These are phyloP conservation scores for Phellopilus nigrolimitatus DNA, from an alignment of 1,284 basidiomycete species.

Conservation along the genomic window DNA sequence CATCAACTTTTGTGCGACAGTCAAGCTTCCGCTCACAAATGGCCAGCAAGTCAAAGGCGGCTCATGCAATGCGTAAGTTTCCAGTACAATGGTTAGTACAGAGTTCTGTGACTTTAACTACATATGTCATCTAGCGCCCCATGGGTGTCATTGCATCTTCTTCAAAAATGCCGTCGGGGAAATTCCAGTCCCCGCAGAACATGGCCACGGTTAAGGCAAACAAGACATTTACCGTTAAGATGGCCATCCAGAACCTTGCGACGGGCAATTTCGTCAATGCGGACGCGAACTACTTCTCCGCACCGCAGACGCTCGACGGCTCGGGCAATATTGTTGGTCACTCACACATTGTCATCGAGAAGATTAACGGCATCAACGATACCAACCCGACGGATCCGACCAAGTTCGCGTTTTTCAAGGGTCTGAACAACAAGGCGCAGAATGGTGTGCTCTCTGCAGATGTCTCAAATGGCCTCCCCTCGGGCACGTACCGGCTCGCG, in stretches of 20 bases:
- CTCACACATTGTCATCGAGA: slow-evolving; percentile 55
- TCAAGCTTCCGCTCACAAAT: slow-evolving; percentile 38
- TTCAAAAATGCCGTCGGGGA: slow-evolving; percentile 47
- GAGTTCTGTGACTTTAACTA: background rate
- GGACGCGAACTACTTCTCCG: slow-evolving; percentile 42
- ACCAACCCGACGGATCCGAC: slow-evolving; percentile 45
- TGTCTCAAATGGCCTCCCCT: slow-evolving; percentile 48
- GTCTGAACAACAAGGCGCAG: slow-evolving; percentile 40
- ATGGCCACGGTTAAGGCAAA: slow-evolving; percentile 41
- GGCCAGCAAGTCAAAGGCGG: slow-evolving; percentile 43
- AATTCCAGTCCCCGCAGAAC: slow-evolving; percentile 49
- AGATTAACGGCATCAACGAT: slow-evolving; percentile 38
- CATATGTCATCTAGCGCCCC: slow-evolving; percentile 30
- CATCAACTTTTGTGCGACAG: slow-evolving; percentile 45
- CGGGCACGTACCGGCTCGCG: slow-evolving; percentile 51
- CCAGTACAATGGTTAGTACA: background rate
- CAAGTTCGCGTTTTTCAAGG: slow-evolving; percentile 60
- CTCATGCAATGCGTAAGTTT: slow-evolving; percentile 48
- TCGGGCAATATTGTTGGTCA: slow-evolving; percentile 47
- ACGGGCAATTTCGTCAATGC: slow-evolving; percentile 55
- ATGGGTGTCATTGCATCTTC: slow-evolving; percentile 48
- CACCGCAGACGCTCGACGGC: slow-evolving; percentile 40
- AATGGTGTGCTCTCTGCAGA: slow-evolving; percentile 44
- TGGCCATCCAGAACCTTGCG: slow-evolving; percentile 40
- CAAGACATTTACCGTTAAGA: slow-evolving; percentile 43